Conservation (phyloP, 169 alveolate genomes). For the Eimeria acervulina region DNA sequence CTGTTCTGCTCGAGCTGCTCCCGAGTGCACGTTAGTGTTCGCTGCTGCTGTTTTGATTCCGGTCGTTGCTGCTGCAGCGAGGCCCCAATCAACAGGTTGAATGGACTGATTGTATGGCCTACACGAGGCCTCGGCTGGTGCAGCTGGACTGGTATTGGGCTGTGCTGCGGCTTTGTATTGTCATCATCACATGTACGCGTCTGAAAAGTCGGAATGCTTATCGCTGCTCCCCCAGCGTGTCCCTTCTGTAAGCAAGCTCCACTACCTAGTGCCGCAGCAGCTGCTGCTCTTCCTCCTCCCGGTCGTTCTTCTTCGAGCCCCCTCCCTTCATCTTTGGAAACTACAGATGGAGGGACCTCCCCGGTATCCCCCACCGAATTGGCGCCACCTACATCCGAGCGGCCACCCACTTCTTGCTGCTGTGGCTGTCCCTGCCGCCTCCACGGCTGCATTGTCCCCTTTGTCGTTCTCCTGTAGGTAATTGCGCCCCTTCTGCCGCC, state of each 20-base stretch:
- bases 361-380: not conserved
- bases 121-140: conserved; percentile 47
- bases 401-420: not conserved
- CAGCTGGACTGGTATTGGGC: not conserved
- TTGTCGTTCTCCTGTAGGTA: not conserved
- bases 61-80: conserved; percentile 42
- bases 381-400: not conserved
- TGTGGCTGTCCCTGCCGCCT: conserved; percentile 11
- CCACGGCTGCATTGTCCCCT: not conserved
- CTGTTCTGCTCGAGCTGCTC: not conserved
- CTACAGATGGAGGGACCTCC: not conserved
- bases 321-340: not conserved
- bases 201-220: not conserved
- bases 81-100: conserved; percentile 28
- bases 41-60: conserved; percentile 32
- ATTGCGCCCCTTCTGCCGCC: not conserved
- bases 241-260: not conserved
- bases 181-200: too few relatives aligned
- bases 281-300: not conserved
- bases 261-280: not conserved
- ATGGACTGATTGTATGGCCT: conserved; percentile 69
- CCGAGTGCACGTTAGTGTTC: not conserved
- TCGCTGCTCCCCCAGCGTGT: not conserved
- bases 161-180: not conserved
- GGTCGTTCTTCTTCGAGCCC: not conserved